These are phyloP conservation scores for Boletus pseudo-olivaceus DNA, from an alignment of 768 basidiomycete genomes.

Conservation along the genomic window DNA sequence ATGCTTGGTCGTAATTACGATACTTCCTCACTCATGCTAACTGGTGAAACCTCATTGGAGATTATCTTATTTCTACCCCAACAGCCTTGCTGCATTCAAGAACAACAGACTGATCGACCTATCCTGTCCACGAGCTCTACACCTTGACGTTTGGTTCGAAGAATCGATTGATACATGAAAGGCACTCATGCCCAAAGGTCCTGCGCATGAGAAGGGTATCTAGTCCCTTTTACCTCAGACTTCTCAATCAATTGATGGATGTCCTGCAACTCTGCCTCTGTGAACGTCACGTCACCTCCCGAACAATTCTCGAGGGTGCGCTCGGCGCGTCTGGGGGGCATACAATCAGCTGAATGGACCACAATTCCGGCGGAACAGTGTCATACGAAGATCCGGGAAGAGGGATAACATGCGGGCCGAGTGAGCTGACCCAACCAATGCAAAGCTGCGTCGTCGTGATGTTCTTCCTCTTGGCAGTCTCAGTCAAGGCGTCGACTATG, in stretches of 20 bases:
- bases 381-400: conserved; percentile 47
- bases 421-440: conserved; percentile 42
- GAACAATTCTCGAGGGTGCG: conserved; percentile 45
- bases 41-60: neutral
- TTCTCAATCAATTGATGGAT: conserved; percentile 37
- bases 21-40: neutral
- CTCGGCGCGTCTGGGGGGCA: conserved; percentile 24
- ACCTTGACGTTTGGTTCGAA: neutral
- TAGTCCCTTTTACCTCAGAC: conserved; percentile 37
- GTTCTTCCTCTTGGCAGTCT: conserved; percentile 40
- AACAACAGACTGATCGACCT: neutral
- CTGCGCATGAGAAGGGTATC: conserved; percentile 31
- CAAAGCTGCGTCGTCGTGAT: conserved; percentile 41
- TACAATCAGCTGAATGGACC: neutral
- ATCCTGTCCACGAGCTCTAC: neutral
- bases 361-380: neutral
- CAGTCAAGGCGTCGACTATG: conserved; percentile 40
- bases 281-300: conserved; percentile 42
- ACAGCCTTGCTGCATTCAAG: neutral
- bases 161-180: neutral
- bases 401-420: conserved; percentile 44
- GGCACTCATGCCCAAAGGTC: conserved; percentile 33
- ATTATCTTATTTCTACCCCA: neutral
- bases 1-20: neutral
- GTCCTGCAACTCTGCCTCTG: conserved; percentile 37